Evolutionary conservation across 1,284 basidiomycete species (phyloP).

Genomic region (Papiliotrema terrestris): DNA sequence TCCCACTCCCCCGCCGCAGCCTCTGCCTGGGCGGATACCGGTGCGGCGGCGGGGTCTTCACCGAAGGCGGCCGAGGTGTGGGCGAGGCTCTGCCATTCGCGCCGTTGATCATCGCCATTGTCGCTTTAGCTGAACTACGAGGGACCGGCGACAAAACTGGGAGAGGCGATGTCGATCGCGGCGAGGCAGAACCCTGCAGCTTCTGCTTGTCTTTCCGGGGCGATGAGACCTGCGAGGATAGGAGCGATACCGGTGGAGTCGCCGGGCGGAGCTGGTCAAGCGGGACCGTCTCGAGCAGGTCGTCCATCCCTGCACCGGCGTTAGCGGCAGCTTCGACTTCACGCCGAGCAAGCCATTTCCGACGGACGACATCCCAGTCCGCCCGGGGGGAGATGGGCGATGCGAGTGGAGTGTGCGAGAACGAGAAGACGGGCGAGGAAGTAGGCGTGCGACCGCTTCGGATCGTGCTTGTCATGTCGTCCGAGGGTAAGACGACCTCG

Average conservation of each 20-base stretch:
- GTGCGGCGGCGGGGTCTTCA: slow-evolving; percentile 7
- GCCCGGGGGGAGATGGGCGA: background rate
- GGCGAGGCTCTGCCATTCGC: background rate
- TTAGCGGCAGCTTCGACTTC: slow-evolving; percentile 1
- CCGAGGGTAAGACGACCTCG: slow-evolving; percentile 35
- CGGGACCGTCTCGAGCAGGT: background rate
- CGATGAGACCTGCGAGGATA: background rate
- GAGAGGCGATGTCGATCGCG: too few species aligned
- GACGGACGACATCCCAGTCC: slow-evolving; percentile 3
- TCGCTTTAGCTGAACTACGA: background rate
- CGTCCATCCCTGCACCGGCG: too few species aligned
- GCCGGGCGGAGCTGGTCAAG: slow-evolving; percentile 1
- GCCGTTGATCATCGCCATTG: background rate
- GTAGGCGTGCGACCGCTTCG: background rate
- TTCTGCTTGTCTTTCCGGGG: background rate
- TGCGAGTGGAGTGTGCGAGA: background rate
- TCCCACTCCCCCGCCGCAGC: slow-evolving; percentile 15
- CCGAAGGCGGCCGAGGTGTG: slow-evolving; percentile 6
- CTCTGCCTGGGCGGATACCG: background rate
- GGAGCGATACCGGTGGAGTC: background rate
- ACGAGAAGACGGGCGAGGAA: background rate
- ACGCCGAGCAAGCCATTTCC: slow-evolving; percentile 4
- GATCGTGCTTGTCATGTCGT: background rate
- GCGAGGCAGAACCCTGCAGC: too few species aligned
- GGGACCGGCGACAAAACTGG: background rate